A percentile compares a stretch with the other conserved stretches of the same genome.
Conservation (phyloP, 1,139 yeast genomes). For the Yamadazyma sp. region DNA sequence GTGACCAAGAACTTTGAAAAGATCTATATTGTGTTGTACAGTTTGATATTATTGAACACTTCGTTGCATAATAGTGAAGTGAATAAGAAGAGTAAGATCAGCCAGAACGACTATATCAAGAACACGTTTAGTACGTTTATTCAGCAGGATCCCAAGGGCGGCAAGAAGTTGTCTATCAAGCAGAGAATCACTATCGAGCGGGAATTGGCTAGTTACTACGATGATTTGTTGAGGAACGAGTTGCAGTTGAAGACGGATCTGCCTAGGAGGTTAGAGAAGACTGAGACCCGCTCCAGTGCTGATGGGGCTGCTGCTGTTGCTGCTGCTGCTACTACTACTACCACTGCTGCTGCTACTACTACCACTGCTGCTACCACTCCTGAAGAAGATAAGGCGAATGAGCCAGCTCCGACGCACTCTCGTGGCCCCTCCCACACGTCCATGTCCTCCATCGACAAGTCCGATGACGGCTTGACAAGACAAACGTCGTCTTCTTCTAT, state of each 20-base stretch:
- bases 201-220: constrained; percentile 43
- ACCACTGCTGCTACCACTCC: too few species aligned
- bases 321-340: neutral
- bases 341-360: neutral
- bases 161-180: constrained; percentile 31
- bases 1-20: constrained; percentile 56
- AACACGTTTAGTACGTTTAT: constrained; percentile 53
- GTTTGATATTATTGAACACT: constrained; percentile 71
- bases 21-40: constrained; percentile 71
- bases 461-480: constrained; percentile 22
- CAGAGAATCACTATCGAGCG: constrained; percentile 45
- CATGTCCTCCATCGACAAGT: neutral
- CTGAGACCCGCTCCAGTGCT: too few species aligned
- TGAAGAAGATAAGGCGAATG: too few species aligned
- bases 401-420: too few species aligned
- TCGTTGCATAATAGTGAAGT: constrained; percentile 58
- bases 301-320: neutral
- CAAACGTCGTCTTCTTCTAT: constrained; percentile 35
- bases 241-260: constrained; percentile 37
- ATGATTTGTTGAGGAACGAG: constrained; percentile 38
- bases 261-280: neutral
- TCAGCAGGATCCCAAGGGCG: constrained; percentile 34
- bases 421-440: neutral
- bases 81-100: constrained; percentile 39
- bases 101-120: constrained; percentile 51